Percentiles rank a stretch among this genome's conserved stretches.
Evolutionary conservation across 2,329 filamentous ascomycete species (phyloP).

Genomic region (Paraconiothyrium brasiliense): DNA sequence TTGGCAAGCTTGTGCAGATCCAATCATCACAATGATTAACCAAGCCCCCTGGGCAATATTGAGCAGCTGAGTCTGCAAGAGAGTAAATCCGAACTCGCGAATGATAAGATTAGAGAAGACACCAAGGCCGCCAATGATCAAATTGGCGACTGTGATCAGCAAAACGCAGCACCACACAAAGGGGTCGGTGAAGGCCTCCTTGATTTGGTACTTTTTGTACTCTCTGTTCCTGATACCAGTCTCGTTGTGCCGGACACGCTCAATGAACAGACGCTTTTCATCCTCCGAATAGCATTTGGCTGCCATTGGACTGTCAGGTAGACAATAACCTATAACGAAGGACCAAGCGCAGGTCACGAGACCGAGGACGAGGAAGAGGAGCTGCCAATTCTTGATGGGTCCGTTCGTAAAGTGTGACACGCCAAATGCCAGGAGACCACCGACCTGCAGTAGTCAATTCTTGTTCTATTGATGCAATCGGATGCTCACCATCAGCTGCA

Average conservation of each 20-base stretch:
- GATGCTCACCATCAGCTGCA: conserved; percentile 45
- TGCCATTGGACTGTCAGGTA: conserved; percentile 50
- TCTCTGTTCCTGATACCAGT: conserved; percentile 47
- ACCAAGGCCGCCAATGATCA: conserved; percentile 48
- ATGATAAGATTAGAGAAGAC: conserved; percentile 50
- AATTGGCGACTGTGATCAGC: conserved; percentile 34
- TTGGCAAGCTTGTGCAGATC: conserved; percentile 28
- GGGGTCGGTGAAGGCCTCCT: conserved; percentile 33
- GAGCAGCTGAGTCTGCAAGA: conserved; percentile 39
- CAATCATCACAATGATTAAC: conserved; percentile 36
- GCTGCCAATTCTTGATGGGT: conserved; percentile 49
- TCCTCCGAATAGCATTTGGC: conserved; percentile 45
- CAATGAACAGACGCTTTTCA: conserved; percentile 48
- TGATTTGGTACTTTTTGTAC: conserved; percentile 34
- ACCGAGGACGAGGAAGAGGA: conserved; percentile 56
- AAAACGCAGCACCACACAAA: conserved; percentile 34
- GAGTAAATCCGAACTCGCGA: conserved; percentile 36
- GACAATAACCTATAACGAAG: conserved; percentile 36
- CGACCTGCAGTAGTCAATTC: conserved; percentile 35
- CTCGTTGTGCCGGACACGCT: conserved; percentile 47
- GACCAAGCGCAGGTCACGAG: conserved; percentile 44
- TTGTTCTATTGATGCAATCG: conserved; percentile 19
- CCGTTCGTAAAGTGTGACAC: conserved; percentile 40
- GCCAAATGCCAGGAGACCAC: conserved; percentile 53
- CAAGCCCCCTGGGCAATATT: conserved; percentile 41